Percentiles rank a stretch among this genome's conserved stretches.
Evolutionary conservation across 2,329 filamentous ascomycete species (phyloP).

Genomic region (Colletotrichum euphorbiae): DNA sequence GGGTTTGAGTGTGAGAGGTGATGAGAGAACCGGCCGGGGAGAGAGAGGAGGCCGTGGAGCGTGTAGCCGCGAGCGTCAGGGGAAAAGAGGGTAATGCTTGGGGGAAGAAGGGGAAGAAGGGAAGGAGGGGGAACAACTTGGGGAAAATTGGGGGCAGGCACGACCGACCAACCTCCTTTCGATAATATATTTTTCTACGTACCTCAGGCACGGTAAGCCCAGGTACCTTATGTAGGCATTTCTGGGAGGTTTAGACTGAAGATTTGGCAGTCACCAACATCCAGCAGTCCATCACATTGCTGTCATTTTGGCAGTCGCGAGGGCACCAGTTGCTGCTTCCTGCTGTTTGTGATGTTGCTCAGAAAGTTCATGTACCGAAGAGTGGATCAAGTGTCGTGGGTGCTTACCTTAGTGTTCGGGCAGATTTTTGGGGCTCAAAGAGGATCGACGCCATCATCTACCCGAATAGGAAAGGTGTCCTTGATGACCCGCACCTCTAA

Average conservation of each 20-base stretch:
- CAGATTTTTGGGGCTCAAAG: constrained; percentile 20
- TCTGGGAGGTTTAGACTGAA: background rate
- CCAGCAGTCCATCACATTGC: too few relatives aligned
- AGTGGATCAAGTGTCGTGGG: background rate
- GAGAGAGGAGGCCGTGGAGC: background rate
- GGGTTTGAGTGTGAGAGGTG: background rate
- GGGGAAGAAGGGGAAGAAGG: background rate
- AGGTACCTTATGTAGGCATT: background rate
- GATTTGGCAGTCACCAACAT: background rate
- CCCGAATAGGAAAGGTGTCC: background rate
- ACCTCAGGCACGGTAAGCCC: too few relatives aligned
- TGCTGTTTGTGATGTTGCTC: background rate
- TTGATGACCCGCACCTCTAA: constrained; percentile 15
- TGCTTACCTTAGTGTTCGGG: too few relatives aligned
- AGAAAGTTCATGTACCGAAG: background rate
- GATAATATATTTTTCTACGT: too few relatives aligned
- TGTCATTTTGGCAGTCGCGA: too few relatives aligned
- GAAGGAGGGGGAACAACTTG: background rate
- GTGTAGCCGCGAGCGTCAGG: constrained; percentile 9
- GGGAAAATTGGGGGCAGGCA: constrained; percentile 17
- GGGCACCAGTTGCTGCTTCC: background rate
- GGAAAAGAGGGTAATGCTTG: constrained; percentile 16
- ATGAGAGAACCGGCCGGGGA: background rate
- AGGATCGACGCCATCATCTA: background rate
- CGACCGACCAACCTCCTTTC: too few relatives aligned